These are phyloP conservation scores for Juncus inflexus DNA, from an alignment of 176 grass and related monocot genomes.

Conservation along the genomic window DNA sequence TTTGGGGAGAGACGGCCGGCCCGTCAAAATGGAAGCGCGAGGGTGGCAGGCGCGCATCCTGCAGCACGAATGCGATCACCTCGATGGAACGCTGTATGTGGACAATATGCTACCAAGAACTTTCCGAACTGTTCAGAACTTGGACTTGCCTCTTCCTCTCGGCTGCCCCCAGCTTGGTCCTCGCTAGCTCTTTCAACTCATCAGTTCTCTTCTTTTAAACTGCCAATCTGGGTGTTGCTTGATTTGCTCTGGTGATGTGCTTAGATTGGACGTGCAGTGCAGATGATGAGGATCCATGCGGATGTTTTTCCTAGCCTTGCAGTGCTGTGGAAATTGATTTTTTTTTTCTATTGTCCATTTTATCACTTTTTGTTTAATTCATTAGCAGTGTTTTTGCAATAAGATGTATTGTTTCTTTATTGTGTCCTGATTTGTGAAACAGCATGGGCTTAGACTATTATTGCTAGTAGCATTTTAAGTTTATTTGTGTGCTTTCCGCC, in stretches of 20 bases:
- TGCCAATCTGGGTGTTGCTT: background rate
- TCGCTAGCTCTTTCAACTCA: constrained; percentile 21
- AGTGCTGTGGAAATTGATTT: background rate
- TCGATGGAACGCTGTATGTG: constrained; percentile 82
- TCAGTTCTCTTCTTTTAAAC: background rate
- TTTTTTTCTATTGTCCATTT: background rate
- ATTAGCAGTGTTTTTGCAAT: background rate
- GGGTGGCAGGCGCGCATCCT: constrained; percentile 93
- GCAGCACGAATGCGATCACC: constrained; percentile 95
- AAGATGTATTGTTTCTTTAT: background rate
- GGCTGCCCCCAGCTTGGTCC: constrained; percentile 64
- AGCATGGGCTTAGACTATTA: too few relatives aligned
- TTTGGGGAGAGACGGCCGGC: constrained; percentile 54
- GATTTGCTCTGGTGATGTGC: background rate
- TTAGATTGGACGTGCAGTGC: background rate
- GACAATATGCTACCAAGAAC: constrained; percentile 88
- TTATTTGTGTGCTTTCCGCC: too few relatives aligned
- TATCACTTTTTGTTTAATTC: constrained; percentile 1
- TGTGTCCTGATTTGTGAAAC: too few relatives aligned
- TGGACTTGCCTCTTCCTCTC: constrained; percentile 60
- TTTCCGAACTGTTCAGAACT: constrained; percentile 76
- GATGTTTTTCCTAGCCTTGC: background rate
- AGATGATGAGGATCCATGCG: background rate
- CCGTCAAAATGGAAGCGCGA: constrained; percentile 66
- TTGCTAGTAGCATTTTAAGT: too few relatives aligned